A percentile compares a stretch with the other conserved stretches of the same genome.
Conservation (phyloP, 768 basidiomycete species). For the Macrolepiota fuliginosa region DNA sequence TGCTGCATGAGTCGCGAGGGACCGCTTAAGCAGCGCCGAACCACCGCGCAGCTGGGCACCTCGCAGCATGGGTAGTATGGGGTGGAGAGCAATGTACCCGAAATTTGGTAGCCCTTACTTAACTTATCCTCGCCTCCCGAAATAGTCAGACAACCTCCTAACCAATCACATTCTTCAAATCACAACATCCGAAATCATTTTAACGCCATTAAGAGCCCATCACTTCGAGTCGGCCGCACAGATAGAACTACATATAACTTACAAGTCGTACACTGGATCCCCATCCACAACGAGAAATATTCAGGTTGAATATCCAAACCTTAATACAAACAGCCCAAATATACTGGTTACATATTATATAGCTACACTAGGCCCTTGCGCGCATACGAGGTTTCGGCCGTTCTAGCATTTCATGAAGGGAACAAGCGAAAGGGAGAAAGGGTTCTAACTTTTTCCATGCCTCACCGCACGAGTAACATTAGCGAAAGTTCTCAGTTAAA, state of each 20-base stretch:
- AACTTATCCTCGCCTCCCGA: background rate
- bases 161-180: constrained; percentile 1
- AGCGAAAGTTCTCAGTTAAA: no score
- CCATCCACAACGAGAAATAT: no score
- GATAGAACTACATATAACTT: background rate
- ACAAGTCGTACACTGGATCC: no score
- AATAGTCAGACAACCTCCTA: background rate
- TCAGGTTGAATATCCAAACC: no score
- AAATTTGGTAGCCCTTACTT: background rate
- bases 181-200: background rate
- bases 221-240: background rate
- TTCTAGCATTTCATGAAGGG: no score
- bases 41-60: constrained; percentile 22
- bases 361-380: no score
- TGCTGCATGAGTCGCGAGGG: constrained; percentile 37
- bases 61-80: constrained; percentile 24
- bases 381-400: no score
- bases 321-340: no score
- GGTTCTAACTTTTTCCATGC: no score
- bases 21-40: constrained; percentile 23
- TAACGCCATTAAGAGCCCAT: background rate
- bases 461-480: no score
- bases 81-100: background rate
- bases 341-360: no score
- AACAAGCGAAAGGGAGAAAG: no score